These are phyloP conservation scores for Sordariomycetes sp. DNA, from an alignment of 2,329 filamentous ascomycete species.

Conservation along the genomic window DNA sequence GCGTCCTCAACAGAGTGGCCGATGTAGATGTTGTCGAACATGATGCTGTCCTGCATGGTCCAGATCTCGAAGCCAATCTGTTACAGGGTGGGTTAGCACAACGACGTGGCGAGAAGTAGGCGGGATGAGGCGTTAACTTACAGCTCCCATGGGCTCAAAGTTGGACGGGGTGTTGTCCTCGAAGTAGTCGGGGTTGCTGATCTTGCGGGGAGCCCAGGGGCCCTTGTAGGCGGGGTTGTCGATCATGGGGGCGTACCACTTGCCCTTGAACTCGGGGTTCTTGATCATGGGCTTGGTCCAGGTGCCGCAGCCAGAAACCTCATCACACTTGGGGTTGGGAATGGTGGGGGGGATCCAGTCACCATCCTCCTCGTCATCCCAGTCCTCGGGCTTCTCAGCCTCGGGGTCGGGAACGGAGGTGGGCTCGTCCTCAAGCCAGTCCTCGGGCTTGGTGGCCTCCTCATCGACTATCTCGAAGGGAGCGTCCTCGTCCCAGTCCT, in stretches of 20 bases:
- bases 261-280: slow-evolving; percentile 98
- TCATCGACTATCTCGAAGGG: slow-evolving; percentile 94
- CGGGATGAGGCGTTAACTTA: slow-evolving; percentile 38
- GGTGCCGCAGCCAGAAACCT: slow-evolving; percentile 84
- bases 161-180: slow-evolving; percentile 96
- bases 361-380: slow-evolving; percentile 99
- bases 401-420: slow-evolving; percentile 79
- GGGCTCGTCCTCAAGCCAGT: slow-evolving; percentile 92
- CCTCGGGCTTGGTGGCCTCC: slow-evolving; percentile 80
- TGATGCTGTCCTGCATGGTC: slow-evolving; percentile 99
- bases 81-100: slow-evolving; percentile 12
- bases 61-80: slow-evolving; percentile 98
- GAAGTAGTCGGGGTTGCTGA: slow-evolving; percentile 89
- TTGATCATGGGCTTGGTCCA: slow-evolving; percentile 88
- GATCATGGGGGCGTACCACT: slow-evolving; percentile 86
- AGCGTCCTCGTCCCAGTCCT: slow-evolving; percentile 98
- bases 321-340: slow-evolving; percentile 90
- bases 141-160: slow-evolving; percentile 96
- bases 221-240: slow-evolving; percentile 99
- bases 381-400: slow-evolving; percentile 95
- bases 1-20: slow-evolving; percentile 94
- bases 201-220: slow-evolving; percentile 87
- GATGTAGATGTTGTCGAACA: slow-evolving; percentile 99
- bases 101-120: not conserved
- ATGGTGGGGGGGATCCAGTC: slow-evolving; percentile 90